These are phyloP conservation scores for Alternaria alternata DNA, from an alignment of 2,329 filamentous ascomycete genomes.

Conservation along the genomic window DNA sequence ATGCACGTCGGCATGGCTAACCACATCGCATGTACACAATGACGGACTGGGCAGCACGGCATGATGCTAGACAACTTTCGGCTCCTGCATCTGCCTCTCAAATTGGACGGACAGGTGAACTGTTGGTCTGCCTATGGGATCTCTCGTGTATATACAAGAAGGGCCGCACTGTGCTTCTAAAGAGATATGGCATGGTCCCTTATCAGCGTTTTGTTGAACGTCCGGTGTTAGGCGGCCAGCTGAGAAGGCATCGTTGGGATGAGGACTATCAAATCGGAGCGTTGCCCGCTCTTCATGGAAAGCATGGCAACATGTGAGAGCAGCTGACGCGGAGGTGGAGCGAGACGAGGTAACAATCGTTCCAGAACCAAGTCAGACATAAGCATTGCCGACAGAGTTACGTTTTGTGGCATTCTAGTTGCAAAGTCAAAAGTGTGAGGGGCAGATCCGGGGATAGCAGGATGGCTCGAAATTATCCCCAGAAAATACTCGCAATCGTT, in stretches of 20 bases:
- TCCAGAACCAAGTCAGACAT: slow-evolving; percentile 24
- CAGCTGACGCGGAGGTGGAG: slow-evolving; percentile 34
- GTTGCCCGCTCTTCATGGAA: slow-evolving; percentile 9
- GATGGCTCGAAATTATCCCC: not conserved
- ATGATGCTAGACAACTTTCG: slow-evolving; percentile 30
- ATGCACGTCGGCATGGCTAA: slow-evolving; percentile 30
- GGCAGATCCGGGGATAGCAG: slow-evolving; percentile 13
- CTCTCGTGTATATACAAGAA: not conserved
- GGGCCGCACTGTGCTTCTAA: not conserved
- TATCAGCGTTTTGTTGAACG: slow-evolving; percentile 11
- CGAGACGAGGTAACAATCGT: slow-evolving; percentile 20
- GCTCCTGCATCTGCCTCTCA: slow-evolving; percentile 22
- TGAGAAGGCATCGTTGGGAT: slow-evolving; percentile 7
- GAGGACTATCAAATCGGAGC: slow-evolving; percentile 11
- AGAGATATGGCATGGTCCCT: not conserved
- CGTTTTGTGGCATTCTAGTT: slow-evolving; percentile 29
- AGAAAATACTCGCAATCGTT: not conserved
- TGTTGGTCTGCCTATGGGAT: not conserved
- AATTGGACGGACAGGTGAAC: slow-evolving; percentile 11
- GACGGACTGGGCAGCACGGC: slow-evolving; percentile 49
- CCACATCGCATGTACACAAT: slow-evolving; percentile 19
- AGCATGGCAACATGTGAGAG: slow-evolving; percentile 16
- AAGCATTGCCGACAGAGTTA: slow-evolving; percentile 18
- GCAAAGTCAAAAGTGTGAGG: slow-evolving; percentile 9
- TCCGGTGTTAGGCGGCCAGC: slow-evolving; percentile 8